These are phyloP conservation scores for Penium margaritaceum DNA, from an alignment of 139 green algal genomes.

Conservation along the genomic window DNA sequence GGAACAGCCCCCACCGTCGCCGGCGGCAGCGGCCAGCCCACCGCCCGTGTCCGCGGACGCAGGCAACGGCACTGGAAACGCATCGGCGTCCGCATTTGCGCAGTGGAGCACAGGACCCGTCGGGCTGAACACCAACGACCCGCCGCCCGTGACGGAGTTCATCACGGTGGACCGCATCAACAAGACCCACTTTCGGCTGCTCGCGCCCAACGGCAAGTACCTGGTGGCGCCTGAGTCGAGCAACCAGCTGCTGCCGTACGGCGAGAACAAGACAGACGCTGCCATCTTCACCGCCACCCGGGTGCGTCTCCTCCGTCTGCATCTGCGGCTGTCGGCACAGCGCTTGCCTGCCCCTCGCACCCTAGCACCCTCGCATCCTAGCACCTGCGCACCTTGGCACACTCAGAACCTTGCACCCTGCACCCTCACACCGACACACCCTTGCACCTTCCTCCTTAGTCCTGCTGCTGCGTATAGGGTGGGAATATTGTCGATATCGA, in stretches of 20 bases:
- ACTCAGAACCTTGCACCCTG: not conserved
- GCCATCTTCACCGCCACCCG: slow-evolving; percentile 1
- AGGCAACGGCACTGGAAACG: no score
- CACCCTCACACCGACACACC: no score
- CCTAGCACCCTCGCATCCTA: not conserved
- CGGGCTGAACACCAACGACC: slow-evolving; percentile 5
- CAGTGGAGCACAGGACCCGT: slow-evolving; percentile 5
- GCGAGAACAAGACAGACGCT: not conserved
- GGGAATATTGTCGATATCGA: no score
- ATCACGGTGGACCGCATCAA: slow-evolving; percentile 21
- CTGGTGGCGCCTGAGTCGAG: not conserved
- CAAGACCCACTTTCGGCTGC: slow-evolving; percentile 11
- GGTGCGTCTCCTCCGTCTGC: not conserved
- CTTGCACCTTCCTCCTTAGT: no score
- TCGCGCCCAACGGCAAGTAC: slow-evolving; percentile 17
- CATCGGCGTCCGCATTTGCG: no score
- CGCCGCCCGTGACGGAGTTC: not conserved
- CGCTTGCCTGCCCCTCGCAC: not conserved
- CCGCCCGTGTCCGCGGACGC: not conserved
- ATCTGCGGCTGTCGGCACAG: not conserved
- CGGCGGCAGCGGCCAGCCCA: not conserved
- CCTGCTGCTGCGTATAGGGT: no score
- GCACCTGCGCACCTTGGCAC: not conserved
- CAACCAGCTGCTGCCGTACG: not conserved
- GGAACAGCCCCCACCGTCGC: no score